Percentiles rank a stretch among this genome's conserved stretches.
Evolutionary conservation across 108 stramenopile genomes (phyloP).

Genomic region (Cyclotella distinguenda): DNA sequence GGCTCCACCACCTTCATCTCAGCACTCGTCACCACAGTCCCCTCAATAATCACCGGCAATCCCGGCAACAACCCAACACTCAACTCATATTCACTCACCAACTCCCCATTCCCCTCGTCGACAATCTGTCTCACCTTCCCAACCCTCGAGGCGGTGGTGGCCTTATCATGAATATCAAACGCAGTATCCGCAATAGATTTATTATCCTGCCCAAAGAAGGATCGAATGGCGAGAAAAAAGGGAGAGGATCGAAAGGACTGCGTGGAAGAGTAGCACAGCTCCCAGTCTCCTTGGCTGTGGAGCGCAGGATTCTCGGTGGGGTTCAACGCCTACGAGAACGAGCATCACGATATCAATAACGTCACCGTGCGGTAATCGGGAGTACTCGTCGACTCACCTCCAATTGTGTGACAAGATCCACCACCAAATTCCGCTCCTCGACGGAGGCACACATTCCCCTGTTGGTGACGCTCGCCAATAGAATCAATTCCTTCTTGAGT

Average conservation of each 20-base stretch:
- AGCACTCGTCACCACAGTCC: slow-evolving; percentile 78
- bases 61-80: slow-evolving; percentile 78
- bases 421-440: slow-evolving; percentile 69
- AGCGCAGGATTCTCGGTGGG: slow-evolving; percentile 72
- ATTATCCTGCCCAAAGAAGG: slow-evolving; percentile 63
- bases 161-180: slow-evolving; percentile 75
- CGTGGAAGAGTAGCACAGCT: slow-evolving; percentile 71
- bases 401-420: slow-evolving; percentile 79
- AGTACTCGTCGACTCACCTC: slow-evolving; percentile 16
- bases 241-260: slow-evolving; percentile 83
- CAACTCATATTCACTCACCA: slow-evolving; percentile 74
- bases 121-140: slow-evolving; percentile 82
- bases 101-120: slow-evolving; percentile 31
- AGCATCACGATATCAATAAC: too few relatives aligned
- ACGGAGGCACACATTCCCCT: slow-evolving; percentile 63
- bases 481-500: slow-evolving; percentile 76
- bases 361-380: too few relatives aligned
- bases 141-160: slow-evolving; percentile 64
- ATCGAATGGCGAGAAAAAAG: slow-evolving; percentile 73
- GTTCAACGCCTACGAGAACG: slow-evolving; percentile 57
- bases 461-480: slow-evolving; percentile 76
- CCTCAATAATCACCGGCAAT: slow-evolving; percentile 65
- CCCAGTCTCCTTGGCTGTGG: slow-evolving; percentile 81
- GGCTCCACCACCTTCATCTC: slow-evolving; percentile 51
- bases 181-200: slow-evolving; percentile 65